Evolutionary conservation across 2,329 filamentous ascomycete genomes (phyloP), one percentile per base, ranked within the genome.

Genomic region (Metarhizium album): DNA sequence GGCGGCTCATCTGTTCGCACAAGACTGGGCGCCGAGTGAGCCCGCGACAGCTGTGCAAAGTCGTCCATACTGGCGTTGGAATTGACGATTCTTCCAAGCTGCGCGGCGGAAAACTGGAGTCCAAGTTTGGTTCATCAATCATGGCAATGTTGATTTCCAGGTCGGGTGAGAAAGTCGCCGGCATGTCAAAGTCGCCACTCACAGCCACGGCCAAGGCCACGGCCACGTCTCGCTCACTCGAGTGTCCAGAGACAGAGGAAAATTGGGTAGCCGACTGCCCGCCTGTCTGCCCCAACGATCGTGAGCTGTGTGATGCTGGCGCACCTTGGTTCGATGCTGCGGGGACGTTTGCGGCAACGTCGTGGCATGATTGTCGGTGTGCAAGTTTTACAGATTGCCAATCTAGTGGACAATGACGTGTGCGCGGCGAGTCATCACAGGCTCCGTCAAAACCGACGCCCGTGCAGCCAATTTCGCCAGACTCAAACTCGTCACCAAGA

Each of bases 401-500:
- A 24, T 13, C 40, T 22, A 14, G 11, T 43, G 13, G 20, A 20
- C 20, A 40, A 20, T 9, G n/a, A 20, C 18, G 9, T 20, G 16
- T 18, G 20, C 2, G 22, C 20, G 40, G 6, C 40, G 4, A 7
- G 20, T 18, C 20, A 31, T 18, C 11, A 29, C 35, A 31, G 3
- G 29, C 35, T 22, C 6, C 27, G 24, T 29, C 49, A 27, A 51
- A 29, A 11, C 38, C 14, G 2, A 16, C 14, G 29, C 13, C 20
- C 4, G 27, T 23, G 16, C n/a, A 29, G n/a, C 37, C 14, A 22
- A 20, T 23, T 24, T 37, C 35, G 20, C 46, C 35, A 37, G 20
- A 29, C 38, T 35, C 50, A 35, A 14, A 13, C 8, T 14, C 40
- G 7, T 37, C 48, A 46, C 52, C 48, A 52, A 50, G 50, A 49